A percentile compares a stretch with the other conserved stretches of the same genome.
Conservation (phyloP, 1,284 basidiomycete species). For the Ganoderma lingzhi region DNA sequence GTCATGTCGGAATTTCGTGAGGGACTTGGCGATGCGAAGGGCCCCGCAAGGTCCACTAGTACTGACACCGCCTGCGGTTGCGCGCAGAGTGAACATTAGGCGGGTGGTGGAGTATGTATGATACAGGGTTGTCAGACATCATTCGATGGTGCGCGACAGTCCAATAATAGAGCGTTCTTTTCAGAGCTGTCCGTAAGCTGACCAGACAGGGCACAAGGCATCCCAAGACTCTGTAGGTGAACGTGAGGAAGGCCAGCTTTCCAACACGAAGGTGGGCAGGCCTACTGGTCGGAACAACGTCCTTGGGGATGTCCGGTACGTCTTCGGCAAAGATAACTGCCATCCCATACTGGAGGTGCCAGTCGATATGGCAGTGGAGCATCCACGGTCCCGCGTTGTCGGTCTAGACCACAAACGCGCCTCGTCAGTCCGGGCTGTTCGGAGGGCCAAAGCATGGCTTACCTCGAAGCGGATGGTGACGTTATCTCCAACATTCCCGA, state of each 20-base stretch:
- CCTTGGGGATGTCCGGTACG: slow-evolving; percentile 15
- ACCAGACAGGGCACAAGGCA: not conserved
- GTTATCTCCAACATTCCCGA: slow-evolving; percentile 15
- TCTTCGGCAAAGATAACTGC: slow-evolving; percentile 41
- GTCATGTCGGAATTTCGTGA: not conserved
- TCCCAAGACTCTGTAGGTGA: not conserved
- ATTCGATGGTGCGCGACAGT: not conserved
- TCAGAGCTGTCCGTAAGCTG: not conserved
- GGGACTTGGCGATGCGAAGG: not conserved
- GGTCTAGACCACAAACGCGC: slow-evolving; percentile 19
- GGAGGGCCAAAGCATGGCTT: not conserved
- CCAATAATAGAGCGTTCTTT: not conserved
- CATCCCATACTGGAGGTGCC: slow-evolving; percentile 40
- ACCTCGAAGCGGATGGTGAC: slow-evolving; percentile 24
- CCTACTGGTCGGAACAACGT: not conserved
- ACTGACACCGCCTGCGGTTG: not conserved
- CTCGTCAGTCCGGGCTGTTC: not conserved
- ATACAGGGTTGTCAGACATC: not conserved
- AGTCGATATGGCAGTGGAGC: slow-evolving; percentile 40
- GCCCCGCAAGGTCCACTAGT: not conserved
- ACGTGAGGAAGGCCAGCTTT: not conserved
- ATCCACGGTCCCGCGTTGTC: slow-evolving; percentile 38
- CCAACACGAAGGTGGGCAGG: not conserved
- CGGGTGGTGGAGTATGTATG: not conserved
- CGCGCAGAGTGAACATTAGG: not conserved